These are phyloP conservation scores for Melocanna baccifera DNA, from an alignment of 176 grass and related monocot genomes.

Conservation along the genomic window DNA sequence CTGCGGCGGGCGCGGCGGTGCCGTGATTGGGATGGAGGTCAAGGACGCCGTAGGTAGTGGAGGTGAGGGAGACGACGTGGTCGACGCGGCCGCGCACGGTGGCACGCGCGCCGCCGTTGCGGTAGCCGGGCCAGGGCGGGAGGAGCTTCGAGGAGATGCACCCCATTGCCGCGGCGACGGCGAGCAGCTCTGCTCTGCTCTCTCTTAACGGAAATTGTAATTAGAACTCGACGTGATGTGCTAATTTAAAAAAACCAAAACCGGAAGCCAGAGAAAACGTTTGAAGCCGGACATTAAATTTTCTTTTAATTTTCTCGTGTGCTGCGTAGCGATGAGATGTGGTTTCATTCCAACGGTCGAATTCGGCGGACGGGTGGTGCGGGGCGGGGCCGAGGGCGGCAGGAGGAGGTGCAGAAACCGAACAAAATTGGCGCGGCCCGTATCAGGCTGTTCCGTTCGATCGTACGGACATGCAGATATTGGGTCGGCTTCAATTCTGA, in stretches of 20 bases:
- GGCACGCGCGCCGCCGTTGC: conserved; percentile 16
- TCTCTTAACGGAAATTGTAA: too few species aligned
- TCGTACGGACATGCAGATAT: not conserved
- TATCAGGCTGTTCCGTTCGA: conserved; percentile 25
- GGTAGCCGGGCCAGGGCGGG: conserved; percentile 48
- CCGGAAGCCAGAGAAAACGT: too few species aligned
- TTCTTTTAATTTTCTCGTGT: conserved; percentile 33
- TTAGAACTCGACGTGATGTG: too few species aligned
- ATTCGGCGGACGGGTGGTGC: not conserved
- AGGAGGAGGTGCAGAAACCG: not conserved
- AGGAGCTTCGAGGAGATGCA: conserved; percentile 95
- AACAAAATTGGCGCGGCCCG: conserved; percentile 24
- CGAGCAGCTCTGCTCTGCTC: not conserved
- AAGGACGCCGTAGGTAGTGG: conserved; percentile 86
- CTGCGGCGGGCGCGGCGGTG: not conserved
- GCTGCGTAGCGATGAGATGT: not conserved
- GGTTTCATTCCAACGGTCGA: conserved; percentile 47
- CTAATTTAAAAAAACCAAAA: too few species aligned
- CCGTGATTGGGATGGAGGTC: conserved; percentile 49
- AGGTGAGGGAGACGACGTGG: conserved; percentile 93
- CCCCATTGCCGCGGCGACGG: conserved; percentile 49
- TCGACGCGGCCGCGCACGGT: conserved; percentile 48
- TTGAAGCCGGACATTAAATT: too few species aligned
- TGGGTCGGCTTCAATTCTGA: not conserved
- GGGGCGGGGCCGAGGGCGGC: not conserved